These are phyloP conservation scores for Dittrichia graveolens DNA, from an alignment of 129 eudicot genomes.

Conservation along the genomic window DNA sequence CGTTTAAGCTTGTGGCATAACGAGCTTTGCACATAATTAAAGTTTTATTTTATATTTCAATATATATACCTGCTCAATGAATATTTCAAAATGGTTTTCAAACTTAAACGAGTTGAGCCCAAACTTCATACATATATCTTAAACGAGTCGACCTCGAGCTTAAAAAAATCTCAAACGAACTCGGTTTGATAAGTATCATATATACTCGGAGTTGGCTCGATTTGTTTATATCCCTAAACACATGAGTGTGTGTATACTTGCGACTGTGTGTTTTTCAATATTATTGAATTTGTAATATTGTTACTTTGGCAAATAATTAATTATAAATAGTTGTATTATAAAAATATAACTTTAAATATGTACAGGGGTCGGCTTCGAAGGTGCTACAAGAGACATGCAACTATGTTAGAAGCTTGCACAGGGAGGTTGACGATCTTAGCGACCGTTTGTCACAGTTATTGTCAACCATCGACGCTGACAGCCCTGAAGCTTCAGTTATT, in stretches of 20 bases:
- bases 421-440: slow-evolving; percentile 77
- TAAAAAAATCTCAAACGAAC: no score
- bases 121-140: no score
- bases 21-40: no score
- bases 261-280: not conserved
- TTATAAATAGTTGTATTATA: not conserved
- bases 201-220: no score
- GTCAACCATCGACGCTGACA: slow-evolving; percentile 57
- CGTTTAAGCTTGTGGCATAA: no score
- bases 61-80: no score
- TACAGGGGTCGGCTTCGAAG: slow-evolving; percentile 74
- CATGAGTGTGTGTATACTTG: not conserved
- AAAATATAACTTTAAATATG: not conserved
- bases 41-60: no score
- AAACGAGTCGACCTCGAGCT: no score
- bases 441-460: slow-evolving; percentile 70
- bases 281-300: not conserved
- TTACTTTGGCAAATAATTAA: not conserved
- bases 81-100: no score
- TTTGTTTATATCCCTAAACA: not conserved
- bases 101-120: no score
- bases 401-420: slow-evolving; percentile 69
- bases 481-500: slow-evolving; percentile 71
- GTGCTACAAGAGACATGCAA: slow-evolving; percentile 79
- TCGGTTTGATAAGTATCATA: no score